Evolutionary conservation across 169 alveolate genomes (phyloP).

Genomic region (Cryptosporidium muris): DNA sequence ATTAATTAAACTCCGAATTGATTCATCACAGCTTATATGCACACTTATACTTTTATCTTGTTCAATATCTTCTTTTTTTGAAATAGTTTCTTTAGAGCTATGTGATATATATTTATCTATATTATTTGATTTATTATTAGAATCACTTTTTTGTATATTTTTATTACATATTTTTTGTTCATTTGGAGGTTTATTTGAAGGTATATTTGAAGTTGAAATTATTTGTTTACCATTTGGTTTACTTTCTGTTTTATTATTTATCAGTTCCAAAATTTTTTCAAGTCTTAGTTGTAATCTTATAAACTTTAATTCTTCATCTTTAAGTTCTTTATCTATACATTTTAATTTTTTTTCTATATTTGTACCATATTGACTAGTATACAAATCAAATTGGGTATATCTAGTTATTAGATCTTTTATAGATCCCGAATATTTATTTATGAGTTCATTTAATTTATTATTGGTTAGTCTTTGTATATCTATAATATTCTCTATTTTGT

Average conservation of each 20-base stretch:
- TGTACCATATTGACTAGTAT: slow-evolving; percentile 22
- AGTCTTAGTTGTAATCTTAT: slow-evolving; percentile 36
- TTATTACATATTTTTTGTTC: too few relatives aligned
- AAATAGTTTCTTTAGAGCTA: background rate
- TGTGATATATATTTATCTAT: background rate
- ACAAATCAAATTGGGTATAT: background rate
- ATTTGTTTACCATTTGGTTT: background rate
- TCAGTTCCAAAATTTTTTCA: slow-evolving; percentile 46
- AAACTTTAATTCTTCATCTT: slow-evolving; percentile 15
- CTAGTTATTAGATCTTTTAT: slow-evolving; percentile 9
- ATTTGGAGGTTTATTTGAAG: background rate
- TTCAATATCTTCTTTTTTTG: background rate
- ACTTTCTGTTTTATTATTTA: background rate
- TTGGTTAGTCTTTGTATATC: background rate
- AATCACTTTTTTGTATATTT: background rate
- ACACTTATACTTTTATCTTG: slow-evolving; percentile 23
- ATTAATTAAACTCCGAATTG: slow-evolving; percentile 21
- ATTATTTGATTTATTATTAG: background rate
- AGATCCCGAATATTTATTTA: slow-evolving; percentile 26
- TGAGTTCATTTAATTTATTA: background rate
- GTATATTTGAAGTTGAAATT: background rate
- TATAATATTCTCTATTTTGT: too few relatives aligned
- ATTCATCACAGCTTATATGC: slow-evolving; percentile 36
- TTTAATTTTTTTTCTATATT: slow-evolving; percentile 14
- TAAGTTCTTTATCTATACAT: background rate